Conservation (phyloP, 768 basidiomycete species). For the Podaxis sp. region DNA sequence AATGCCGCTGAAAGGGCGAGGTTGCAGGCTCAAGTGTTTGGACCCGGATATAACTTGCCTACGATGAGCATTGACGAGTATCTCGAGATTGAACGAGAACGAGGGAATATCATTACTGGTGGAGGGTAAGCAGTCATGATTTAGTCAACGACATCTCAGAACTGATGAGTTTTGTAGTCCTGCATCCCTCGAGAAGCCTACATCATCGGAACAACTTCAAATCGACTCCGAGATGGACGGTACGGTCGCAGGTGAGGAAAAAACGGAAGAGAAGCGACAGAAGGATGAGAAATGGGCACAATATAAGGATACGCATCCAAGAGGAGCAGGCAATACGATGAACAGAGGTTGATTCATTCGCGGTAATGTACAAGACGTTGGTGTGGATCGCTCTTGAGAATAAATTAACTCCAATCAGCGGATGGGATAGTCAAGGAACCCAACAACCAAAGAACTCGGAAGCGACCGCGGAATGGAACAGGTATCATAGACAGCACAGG, state of each 20-base stretch:
- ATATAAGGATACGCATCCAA: slow-evolving; percentile 83
- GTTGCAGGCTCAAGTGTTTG: slow-evolving; percentile 80
- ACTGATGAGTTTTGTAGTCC: slow-evolving; percentile 41
- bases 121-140: slow-evolving; percentile 65
- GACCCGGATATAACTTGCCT: slow-evolving; percentile 79
- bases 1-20: slow-evolving; percentile 65
- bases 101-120: slow-evolving; percentile 85
- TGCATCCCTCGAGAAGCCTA: slow-evolving; percentile 64
- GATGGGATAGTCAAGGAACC: slow-evolving; percentile 15
- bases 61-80: slow-evolving; percentile 98
- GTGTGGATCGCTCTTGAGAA: neutral
- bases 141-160: neutral
- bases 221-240: slow-evolving; percentile 87
- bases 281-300: slow-evolving; percentile 93
- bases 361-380: slow-evolving; percentile 22
- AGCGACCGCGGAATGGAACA: slow-evolving; percentile 16
- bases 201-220: slow-evolving; percentile 75
- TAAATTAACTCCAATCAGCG: slow-evolving; percentile 16
- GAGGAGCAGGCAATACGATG: slow-evolving; percentile 96
- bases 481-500: slow-evolving; percentile 19
- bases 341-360: slow-evolving; percentile 71
- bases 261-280: slow-evolving; percentile 71
- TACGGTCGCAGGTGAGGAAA: slow-evolving; percentile 61
- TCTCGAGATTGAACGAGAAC: slow-evolving; percentile 76
- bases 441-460: neutral